A percentile compares a stretch with the other conserved stretches of the same genome.
Conservation (phyloP, 176 grass and related monocot species). For the Metroxylon sagu region DNA sequence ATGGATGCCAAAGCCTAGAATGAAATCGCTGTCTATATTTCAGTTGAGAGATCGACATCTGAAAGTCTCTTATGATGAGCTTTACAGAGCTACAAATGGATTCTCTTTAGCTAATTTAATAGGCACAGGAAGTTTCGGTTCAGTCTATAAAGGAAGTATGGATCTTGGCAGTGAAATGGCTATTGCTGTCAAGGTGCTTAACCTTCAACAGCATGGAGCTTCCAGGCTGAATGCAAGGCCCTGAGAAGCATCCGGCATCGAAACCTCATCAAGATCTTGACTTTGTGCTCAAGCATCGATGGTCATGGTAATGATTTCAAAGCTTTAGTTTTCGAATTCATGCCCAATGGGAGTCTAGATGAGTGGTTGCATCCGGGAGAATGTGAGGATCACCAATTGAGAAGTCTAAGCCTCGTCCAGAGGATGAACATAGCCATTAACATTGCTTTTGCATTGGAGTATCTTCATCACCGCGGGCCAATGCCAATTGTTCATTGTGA, state of each 20-base stretch:
- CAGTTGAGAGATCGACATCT: neutral
- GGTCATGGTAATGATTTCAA: conserved; percentile 28
- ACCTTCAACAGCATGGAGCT: conserved; percentile 16
- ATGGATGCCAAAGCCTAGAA: neutral
- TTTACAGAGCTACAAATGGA: conserved; percentile 19
- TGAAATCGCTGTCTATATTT: neutral
- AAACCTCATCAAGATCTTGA: conserved; percentile 32
- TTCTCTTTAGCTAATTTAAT: conserved; percentile 24
- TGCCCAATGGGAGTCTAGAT: conserved; percentile 25
- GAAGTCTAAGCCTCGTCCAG: too few relatives aligned
- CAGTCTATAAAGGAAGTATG: conserved; percentile 36
- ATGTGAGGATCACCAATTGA: too few relatives aligned
- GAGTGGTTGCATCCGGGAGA: neutral
- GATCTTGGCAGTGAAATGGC: neutral
- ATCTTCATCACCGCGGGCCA: conserved; percentile 28
- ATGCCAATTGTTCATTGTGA: conserved; percentile 29
- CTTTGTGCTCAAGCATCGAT: conserved; percentile 29
- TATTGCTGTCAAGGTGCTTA: conserved; percentile 40
- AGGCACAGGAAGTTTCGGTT: conserved; percentile 38
- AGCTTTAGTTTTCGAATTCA: conserved; percentile 42
- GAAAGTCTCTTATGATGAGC: conserved; percentile 23
- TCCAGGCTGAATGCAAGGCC: conserved; percentile 29
- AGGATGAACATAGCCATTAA: too few relatives aligned
- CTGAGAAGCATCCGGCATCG: conserved; percentile 33
- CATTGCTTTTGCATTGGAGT: conserved; percentile 20